Evolutionary conservation across 768 basidiomycete genomes (phyloP), one percentile per base, ranked within the genome.

Genomic region (Podaxis pistillaris): DNA sequence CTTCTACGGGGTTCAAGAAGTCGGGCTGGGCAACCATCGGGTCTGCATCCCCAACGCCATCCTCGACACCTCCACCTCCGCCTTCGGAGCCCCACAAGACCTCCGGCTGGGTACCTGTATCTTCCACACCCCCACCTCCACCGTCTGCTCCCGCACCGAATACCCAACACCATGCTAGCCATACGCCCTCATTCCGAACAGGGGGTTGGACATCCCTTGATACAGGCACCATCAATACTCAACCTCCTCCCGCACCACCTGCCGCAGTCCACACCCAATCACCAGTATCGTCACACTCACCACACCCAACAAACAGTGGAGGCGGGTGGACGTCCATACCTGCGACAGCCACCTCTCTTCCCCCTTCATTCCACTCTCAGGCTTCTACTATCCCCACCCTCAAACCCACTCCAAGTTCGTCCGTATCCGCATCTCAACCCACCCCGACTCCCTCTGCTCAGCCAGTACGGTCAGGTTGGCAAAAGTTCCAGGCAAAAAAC

Each of bases 191-290:
- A 9, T 89, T 88, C 70, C 79, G 86, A 50, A 77, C 82, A 11
- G 87, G 80, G 52, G 89, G 90, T 17, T 90, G 86, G 84, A 85
- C 88, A 8, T 83, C 84, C 38, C 76, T 91, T 26, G 89, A 89
- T 63, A 80, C 81, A 2, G 75, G 79, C 22, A 79, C 70, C 62
- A 73, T 73, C n/a, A 24, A 19, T 26, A 72, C 72, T 37, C 38
- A 70, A 2, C 56, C 65, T 15, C 70, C 71, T 57, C 68, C 70
- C 4, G 68, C 70, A 33, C 28, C 36, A 15, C 11, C 36, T 30
- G 28, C 57, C 28, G n/a, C 65, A 68, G 55, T 66, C 69, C 8
- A 65, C 67, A 46, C 22, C 63, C 62, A 38, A 68, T 71, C 67
- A 15, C 66, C 67, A 28, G 70, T 71, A 54, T 70, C 73, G 26